phyloP scores from a whole-genome alignment of 352 stramenopile genomes.

The Globisporangium cylindrosporum region DNA sequence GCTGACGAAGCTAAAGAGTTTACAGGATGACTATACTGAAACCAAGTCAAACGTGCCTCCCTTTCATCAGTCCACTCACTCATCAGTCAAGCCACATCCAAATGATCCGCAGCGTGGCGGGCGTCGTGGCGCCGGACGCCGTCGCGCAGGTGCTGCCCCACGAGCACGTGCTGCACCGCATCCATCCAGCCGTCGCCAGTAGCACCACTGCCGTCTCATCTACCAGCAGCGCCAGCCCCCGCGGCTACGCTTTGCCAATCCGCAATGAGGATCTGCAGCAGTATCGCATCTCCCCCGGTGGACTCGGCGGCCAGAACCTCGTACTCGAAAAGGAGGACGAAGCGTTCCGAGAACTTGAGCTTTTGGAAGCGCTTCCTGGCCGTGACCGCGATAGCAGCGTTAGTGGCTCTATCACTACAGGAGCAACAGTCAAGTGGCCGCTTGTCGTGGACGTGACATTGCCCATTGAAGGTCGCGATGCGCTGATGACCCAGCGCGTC shows the following conservation, averaged over 20 bases:
- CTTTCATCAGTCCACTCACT: too few species aligned
- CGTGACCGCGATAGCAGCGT: background rate
- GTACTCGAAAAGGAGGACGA: conserved; percentile 68
- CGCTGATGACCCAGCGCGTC: conserved; percentile 28
- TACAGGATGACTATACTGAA: background rate
- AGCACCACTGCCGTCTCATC: background rate
- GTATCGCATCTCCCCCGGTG: conserved; percentile 40
- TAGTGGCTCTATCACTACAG: background rate
- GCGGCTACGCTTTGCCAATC: conserved; percentile 33
- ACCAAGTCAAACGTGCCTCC: background rate
- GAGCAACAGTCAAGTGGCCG: conserved; percentile 2
- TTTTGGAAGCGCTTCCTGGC: conserved; percentile 14
- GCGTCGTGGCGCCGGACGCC: conserved; percentile 32
- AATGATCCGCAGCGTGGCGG: conserved; percentile 59
- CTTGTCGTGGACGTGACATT: conserved; percentile 58
- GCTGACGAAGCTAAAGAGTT: background rate
- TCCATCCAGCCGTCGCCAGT: background rate
- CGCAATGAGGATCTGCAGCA: conserved; percentile 49
- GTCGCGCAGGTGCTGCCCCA: conserved; percentile 51
- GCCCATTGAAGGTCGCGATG: conserved; percentile 45
- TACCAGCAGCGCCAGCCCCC: background rate
- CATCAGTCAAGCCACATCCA: background rate
- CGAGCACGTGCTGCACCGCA: conserved; percentile 55
- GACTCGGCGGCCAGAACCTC: conserved; percentile 44
- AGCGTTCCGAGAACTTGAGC: conserved; percentile 66